Percentiles rank a stretch among this genome's conserved stretches.
phyloP scores from a whole-genome alignment of 2,329 filamentous ascomycete genomes.

The Colletotrichum acutatum region DNA sequence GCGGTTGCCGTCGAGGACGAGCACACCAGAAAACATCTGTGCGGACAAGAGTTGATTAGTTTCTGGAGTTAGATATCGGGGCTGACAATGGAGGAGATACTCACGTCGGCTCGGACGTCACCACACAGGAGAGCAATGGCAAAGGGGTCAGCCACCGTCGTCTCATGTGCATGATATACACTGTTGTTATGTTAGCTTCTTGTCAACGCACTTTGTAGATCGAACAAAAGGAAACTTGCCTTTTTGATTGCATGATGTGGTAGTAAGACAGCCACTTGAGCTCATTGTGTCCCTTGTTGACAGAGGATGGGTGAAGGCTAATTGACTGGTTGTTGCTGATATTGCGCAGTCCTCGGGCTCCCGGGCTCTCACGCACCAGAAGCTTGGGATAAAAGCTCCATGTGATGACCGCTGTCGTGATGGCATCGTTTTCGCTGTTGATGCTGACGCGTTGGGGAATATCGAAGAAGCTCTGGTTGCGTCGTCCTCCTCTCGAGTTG shows the following conservation, averaged over 20 bases:
- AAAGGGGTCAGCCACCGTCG: slow-evolving; percentile 82
- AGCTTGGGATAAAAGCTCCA: slow-evolving; percentile 98
- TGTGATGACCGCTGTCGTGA: slow-evolving; percentile 85
- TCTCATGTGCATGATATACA: slow-evolving; percentile 91
- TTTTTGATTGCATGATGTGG: slow-evolving; percentile 93
- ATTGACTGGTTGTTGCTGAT: slow-evolving; percentile 93
- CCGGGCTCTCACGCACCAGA: slow-evolving; percentile 77
- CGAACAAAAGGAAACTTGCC: slow-evolving; percentile 59
- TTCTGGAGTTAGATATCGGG: background rate
- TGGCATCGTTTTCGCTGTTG: slow-evolving; percentile 82
- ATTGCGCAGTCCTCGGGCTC: slow-evolving; percentile 84
- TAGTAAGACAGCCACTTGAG: slow-evolving; percentile 93
- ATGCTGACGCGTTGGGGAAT: slow-evolving; percentile 79
- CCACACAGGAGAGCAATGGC: slow-evolving; percentile 87
- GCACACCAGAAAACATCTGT: slow-evolving; percentile 86
- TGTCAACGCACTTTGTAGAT: background rate
- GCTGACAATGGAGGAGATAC: slow-evolving; percentile 37
- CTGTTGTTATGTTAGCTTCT: slow-evolving; percentile 50
- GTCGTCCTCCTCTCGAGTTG: slow-evolving; percentile 61
- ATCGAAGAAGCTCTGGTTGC: slow-evolving; percentile 82
- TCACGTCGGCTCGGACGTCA: slow-evolving; percentile 86
- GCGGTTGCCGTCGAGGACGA: slow-evolving; percentile 88
- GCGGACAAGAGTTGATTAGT: slow-evolving; percentile 12
- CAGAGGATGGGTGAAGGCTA: slow-evolving; percentile 85
- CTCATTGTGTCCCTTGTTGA: slow-evolving; percentile 79